Conservation (phyloP, 345 rosid genomes). For the Eucalyptus curtisii region DNA sequence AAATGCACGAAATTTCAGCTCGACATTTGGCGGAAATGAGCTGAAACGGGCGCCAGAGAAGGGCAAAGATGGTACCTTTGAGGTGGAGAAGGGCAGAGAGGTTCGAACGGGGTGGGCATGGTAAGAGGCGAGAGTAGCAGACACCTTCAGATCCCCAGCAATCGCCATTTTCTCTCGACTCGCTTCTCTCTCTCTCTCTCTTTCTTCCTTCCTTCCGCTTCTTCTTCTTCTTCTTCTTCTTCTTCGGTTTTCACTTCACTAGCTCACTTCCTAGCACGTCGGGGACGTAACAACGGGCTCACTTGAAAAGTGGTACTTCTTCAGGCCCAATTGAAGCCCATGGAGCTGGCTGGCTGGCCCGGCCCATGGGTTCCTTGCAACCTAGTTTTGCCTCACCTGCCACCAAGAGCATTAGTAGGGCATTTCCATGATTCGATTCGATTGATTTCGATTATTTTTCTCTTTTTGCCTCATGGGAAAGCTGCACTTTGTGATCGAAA, state of each 20-base stretch:
- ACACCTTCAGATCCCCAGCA: slow-evolving; percentile 56
- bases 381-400: neutral
- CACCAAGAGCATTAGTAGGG: neutral
- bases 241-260: neutral
- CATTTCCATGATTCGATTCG: neutral
- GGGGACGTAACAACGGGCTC: neutral
- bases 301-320: neutral
- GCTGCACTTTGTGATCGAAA: neutral
- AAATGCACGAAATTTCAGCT: neutral
- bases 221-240: neutral
- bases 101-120: slow-evolving; percentile 24
- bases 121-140: slow-evolving; percentile 49
- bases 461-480: neutral
- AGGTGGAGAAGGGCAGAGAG: slow-evolving; percentile 35
- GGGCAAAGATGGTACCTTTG: slow-evolving; percentile 34
- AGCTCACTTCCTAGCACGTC: neutral
- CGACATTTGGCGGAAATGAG: neutral
- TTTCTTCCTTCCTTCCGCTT: neutral
- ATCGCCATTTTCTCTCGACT: slow-evolving; percentile 32
- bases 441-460: no score
- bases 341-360: neutral
- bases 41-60: neutral
- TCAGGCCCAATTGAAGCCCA: neutral
- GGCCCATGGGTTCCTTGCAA: neutral
- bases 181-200: neutral